Evolutionary conservation across 345 rosid species (phyloP), one percentile per base, ranked within the genome.

Genomic region (Trapa bicornis): DNA sequence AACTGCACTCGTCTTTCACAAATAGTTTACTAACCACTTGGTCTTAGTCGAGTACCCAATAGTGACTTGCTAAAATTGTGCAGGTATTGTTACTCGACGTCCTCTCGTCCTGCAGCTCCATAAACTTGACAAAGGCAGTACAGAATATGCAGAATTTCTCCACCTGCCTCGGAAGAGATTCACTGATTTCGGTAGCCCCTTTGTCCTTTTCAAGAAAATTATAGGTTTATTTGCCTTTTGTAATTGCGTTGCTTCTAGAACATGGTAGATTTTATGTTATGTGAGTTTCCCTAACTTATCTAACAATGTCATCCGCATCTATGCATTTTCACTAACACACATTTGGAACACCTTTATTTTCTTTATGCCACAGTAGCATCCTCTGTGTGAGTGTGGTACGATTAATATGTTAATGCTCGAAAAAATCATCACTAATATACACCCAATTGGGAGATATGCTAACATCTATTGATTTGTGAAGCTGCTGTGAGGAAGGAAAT

Each of bases 401-500:
- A 38, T 13, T 58, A 5, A 9, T 33, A 58, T 8, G 5, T 11
- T 58, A 29, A 35, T 22, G 61, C 14, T 57, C 10, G 29, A 22
- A 22, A 22, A 22, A 22, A 22, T 22, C 29, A 22, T 22, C 29
- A 22, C 29, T 22, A 22, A 22, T 22, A 22, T 22, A 22, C 29
- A 22, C 29, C 29, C 29, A 22, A 22, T 22, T 32, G 14, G 1
- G 10, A 16, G 8, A 41, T 7, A 7, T 8, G 52, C 53, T 65
- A 65, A 65, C 37, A 22, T 42, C 16, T 65, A 4, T 22, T 41
- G 32, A 45, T 71, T 16, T 72, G 37, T 74, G 66, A 73, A 94
- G 99, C 90, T 77, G 97, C 97, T 65, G 97, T 95, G 79, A 84
- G 99, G 85, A 91, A 86, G 85, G 99, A 95, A 88, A 95, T 95